phyloP scores from a whole-genome alignment of 306 rosid genomes.

The Lupinus albus region DNA sequence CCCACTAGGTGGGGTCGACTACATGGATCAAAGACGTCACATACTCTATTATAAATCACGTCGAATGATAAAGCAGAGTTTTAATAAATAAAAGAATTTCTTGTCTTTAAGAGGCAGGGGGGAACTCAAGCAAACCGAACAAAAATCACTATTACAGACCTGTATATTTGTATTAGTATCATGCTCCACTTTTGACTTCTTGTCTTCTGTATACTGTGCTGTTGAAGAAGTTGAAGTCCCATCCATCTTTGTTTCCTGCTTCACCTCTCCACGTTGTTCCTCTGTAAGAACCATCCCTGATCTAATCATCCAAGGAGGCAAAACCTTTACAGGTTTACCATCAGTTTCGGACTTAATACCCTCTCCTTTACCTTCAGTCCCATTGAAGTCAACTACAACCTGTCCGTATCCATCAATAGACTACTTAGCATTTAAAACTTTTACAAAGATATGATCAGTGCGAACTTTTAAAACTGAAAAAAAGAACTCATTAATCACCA shows the following conservation, averaged over 20 bases:
- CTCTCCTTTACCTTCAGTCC: constrained; percentile 65
- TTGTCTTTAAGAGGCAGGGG: constrained; percentile 13
- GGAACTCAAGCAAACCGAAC: constrained; percentile 17
- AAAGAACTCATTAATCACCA: not conserved
- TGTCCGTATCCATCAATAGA: constrained; percentile 45
- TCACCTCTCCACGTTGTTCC: constrained; percentile 89
- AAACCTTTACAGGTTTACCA: constrained; percentile 59
- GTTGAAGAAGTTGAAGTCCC: constrained; percentile 56
- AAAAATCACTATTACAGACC: constrained; percentile 46
- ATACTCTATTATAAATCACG: too few relatives aligned
- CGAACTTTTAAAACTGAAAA: constrained; percentile 21
- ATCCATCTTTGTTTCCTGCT: constrained; percentile 71
- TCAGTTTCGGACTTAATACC: constrained; percentile 70
- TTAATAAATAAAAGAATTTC: not conserved
- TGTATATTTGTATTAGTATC: constrained; percentile 63
- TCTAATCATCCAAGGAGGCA: constrained; percentile 99
- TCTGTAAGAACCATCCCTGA: constrained; percentile 88
- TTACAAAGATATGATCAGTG: constrained; percentile 18
- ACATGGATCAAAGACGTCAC: too few relatives aligned
- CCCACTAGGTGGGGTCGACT: too few relatives aligned
- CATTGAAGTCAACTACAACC: constrained; percentile 87
- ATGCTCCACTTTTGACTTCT: constrained; percentile 54
- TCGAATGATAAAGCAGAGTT: not conserved
- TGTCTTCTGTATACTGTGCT: constrained; percentile 61
- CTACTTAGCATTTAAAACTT: constrained; percentile 23